A percentile compares a stretch with the other conserved stretches of the same genome.
Conservation (phyloP, 2,329 filamentous ascomycete species). For the Neofusicoccum ribis region DNA sequence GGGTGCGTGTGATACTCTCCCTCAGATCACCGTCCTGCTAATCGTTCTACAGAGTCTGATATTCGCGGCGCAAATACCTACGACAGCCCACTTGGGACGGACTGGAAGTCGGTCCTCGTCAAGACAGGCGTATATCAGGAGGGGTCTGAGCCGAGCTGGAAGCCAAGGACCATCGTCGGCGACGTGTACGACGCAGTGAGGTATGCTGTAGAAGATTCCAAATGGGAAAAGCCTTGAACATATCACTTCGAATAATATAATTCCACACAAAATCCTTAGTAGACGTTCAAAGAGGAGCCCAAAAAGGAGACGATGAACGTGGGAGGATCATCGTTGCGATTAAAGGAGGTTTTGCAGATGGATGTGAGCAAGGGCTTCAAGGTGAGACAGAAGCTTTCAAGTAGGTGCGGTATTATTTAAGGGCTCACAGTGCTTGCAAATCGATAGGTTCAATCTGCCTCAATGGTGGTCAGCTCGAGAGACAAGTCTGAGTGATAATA, state of each 20-base stretch:
- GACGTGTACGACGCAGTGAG: constrained; percentile 76
- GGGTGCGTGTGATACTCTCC: background rate
- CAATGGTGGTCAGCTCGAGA: too few relatives aligned
- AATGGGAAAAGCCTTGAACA: constrained; percentile 43
- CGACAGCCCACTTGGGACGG: constrained; percentile 63
- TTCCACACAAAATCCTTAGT: too few relatives aligned
- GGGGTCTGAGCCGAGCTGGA: constrained; percentile 56
- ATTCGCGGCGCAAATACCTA: constrained; percentile 85
- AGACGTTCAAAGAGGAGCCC: too few relatives aligned
- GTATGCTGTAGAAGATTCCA: constrained; percentile 63
- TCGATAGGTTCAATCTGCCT: too few relatives aligned
- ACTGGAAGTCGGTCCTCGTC: constrained; percentile 77
- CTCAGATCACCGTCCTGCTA: background rate
- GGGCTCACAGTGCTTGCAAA: too few relatives aligned
- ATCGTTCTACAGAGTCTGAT: constrained; percentile 64
- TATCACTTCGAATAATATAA: background rate
- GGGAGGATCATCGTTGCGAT: too few relatives aligned
- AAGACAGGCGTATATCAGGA: constrained; percentile 74
- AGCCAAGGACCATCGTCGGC: constrained; percentile 66
- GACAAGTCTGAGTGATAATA: too few relatives aligned
- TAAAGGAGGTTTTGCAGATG: too few relatives aligned
- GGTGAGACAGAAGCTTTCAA: too few relatives aligned
- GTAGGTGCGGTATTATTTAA: too few relatives aligned
- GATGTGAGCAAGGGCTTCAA: too few relatives aligned
- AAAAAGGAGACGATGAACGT: too few relatives aligned